Conservation (phyloP, 306 rosid species). For the Vachellia pachyceras region DNA sequence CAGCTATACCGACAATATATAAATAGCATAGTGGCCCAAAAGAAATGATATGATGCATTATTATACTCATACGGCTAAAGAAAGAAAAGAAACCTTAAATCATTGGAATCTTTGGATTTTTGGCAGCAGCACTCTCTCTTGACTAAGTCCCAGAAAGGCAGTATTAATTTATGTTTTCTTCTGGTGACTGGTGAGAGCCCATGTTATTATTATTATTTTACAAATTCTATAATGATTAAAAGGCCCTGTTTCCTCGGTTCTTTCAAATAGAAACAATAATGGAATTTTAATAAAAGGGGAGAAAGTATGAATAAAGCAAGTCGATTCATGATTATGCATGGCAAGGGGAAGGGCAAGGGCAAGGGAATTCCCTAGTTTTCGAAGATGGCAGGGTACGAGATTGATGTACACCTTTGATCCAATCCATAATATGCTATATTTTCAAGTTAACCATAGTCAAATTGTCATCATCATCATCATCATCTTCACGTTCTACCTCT, state of each 20-base stretch:
- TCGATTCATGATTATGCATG: conserved; percentile 8
- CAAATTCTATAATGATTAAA: conserved; percentile 17
- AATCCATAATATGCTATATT: conserved; percentile 7
- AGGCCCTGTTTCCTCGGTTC: conserved; percentile 25
- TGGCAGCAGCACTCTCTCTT: conserved; percentile 34
- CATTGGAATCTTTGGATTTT: conserved; percentile 56
- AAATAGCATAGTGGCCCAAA: conserved; percentile 9
- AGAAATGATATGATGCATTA: conserved; percentile 27
- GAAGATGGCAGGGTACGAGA: background rate
- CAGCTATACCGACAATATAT: conserved; percentile 7
- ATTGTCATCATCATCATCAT: background rate
- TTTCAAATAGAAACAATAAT: conserved; percentile 3
- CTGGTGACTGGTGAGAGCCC: conserved; percentile 25
- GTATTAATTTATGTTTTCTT: conserved; percentile 38
- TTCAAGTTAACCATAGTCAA: background rate
- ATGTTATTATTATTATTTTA: background rate
- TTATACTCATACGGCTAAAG: conserved; percentile 2
- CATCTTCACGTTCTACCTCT: background rate
- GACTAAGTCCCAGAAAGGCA: conserved; percentile 36
- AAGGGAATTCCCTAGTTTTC: background rate
- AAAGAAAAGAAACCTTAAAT: conserved; percentile 57
- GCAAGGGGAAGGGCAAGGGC: conserved; percentile 14
- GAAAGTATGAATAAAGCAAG: conserved; percentile 30
- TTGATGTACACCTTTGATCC: conserved; percentile 12
- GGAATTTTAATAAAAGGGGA: background rate